Conservation (phyloP, 352 stramenopile species). For the Lagenidium sp. region DNA sequence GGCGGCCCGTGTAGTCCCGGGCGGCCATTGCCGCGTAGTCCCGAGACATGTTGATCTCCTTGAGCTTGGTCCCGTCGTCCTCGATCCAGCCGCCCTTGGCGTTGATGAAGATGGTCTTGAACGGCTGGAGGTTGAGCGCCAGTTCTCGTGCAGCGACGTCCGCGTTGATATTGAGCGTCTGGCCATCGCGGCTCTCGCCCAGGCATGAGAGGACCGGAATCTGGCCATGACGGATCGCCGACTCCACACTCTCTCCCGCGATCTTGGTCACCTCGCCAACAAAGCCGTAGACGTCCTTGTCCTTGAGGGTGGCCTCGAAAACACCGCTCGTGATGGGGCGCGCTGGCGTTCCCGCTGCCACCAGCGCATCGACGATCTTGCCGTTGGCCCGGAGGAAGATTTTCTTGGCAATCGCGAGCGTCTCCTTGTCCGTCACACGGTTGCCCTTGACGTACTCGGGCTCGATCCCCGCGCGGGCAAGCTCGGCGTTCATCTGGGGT, state of each 20-base stretch:
- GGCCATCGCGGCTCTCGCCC: conserved; percentile 56
- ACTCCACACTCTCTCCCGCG: conserved; percentile 52
- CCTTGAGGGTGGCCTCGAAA: conserved; percentile 73
- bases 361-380: conserved; percentile 72
- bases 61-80: conserved; percentile 76
- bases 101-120: conserved; percentile 88
- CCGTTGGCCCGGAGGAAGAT: conserved; percentile 82
- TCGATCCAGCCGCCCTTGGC: conserved; percentile 85
- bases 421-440: conserved; percentile 82
- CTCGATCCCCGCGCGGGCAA: conserved; percentile 69
- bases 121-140: conserved; percentile 71
- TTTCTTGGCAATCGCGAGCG: conserved; percentile 76
- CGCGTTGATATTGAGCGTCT: conserved; percentile 87
- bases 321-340: conserved; percentile 82
- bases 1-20: conserved; percentile 79
- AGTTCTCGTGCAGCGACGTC: conserved; percentile 79
- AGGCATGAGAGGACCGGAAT: conserved; percentile 85
- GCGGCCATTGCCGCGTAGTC: conserved; percentile 74
- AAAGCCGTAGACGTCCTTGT: conserved; percentile 77
- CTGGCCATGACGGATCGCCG: conserved; percentile 50
- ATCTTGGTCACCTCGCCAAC: conserved; percentile 82
- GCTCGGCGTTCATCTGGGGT: conserved; percentile 87
- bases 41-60: conserved; percentile 71
- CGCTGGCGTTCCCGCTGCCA: conserved; percentile 47
- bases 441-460: conserved; percentile 84